phyloP scores from a whole-genome alignment of 129 eudicot genomes.

The Lactuca sativa region DNA sequence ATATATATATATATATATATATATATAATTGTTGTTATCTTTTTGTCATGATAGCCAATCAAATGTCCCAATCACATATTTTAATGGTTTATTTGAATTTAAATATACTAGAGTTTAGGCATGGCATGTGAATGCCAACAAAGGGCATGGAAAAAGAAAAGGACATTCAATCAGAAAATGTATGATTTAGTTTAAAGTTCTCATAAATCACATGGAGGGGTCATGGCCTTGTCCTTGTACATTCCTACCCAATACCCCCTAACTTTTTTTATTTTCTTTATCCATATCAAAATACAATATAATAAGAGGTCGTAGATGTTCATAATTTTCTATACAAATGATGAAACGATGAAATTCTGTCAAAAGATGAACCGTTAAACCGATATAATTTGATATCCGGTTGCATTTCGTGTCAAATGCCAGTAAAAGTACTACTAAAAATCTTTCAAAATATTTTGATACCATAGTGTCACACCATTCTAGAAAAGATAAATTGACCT shows the following conservation, averaged over 20 bases:
- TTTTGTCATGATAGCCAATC: constrained; percentile 19
- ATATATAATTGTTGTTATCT: neutral
- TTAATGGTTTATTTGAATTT: constrained; percentile 12
- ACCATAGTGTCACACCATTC: neutral
- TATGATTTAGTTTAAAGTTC: constrained; percentile 41
- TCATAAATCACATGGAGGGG: constrained; percentile 47
- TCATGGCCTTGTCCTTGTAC: constrained; percentile 28
- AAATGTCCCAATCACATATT: constrained; percentile 26
- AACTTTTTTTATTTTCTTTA: neutral
- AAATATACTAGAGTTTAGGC: constrained; percentile 32
- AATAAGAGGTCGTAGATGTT: neutral
- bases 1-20: neutral
- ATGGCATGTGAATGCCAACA: constrained; percentile 44
- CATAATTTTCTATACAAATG: neutral
- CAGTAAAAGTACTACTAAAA: no score
- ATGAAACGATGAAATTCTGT: no score
- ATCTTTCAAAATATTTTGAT: neutral
- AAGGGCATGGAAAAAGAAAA: constrained; percentile 40
- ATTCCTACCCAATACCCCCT: constrained; percentile 9
- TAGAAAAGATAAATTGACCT: neutral
- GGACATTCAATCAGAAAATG: constrained; percentile 41
- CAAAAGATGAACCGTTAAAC: no score
- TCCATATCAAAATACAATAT: neutral
- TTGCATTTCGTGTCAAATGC: no score
- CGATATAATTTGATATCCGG: no score